phyloP scores from a whole-genome alignment of 805 yeast species.

The Barnettozyma pratensis region DNA sequence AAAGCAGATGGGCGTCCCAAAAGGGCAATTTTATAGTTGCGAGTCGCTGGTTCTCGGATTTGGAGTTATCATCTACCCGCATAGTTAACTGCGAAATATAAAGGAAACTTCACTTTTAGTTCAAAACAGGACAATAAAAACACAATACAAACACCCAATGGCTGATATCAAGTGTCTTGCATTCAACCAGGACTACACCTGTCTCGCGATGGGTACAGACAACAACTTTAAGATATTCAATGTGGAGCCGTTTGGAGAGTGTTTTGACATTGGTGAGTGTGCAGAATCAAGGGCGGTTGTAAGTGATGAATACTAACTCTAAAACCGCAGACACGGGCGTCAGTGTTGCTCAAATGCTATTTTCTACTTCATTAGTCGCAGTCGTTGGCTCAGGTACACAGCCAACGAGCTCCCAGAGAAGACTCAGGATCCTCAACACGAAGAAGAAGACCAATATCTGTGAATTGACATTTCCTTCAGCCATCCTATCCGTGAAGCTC shows the following conservation, averaged over 20 bases:
- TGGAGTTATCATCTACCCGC: not conserved
- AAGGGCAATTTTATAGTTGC: not conserved
- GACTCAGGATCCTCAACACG: constrained; percentile 63
- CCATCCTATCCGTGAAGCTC: constrained; percentile 65
- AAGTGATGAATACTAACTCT: not conserved
- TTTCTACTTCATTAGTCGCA: constrained; percentile 81
- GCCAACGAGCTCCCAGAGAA: constrained; percentile 54
- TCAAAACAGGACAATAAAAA: not conserved
- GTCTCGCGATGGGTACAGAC: constrained; percentile 70
- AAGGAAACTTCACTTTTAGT: not conserved
- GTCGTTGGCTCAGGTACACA: constrained; percentile 75
- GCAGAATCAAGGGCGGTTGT: not conserved
- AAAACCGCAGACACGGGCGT: constrained; percentile 29
- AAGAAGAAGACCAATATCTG: constrained; percentile 71
- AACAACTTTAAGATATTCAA: constrained; percentile 70
- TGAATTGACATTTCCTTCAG: constrained; percentile 80
- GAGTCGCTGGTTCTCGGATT: not conserved
- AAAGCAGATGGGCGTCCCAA: not conserved
- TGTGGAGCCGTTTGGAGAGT: constrained; percentile 82
- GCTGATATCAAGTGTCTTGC: constrained; percentile 3
- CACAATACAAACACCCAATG: not conserved
- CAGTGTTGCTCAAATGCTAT: constrained; percentile 80
- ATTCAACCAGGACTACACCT: constrained; percentile 74
- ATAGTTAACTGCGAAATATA: not conserved
- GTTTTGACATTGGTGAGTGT: constrained; percentile 40